Evolutionary conservation across 2,329 filamentous ascomycete genomes (phyloP).

Genomic region (Fusarium sp.): DNA sequence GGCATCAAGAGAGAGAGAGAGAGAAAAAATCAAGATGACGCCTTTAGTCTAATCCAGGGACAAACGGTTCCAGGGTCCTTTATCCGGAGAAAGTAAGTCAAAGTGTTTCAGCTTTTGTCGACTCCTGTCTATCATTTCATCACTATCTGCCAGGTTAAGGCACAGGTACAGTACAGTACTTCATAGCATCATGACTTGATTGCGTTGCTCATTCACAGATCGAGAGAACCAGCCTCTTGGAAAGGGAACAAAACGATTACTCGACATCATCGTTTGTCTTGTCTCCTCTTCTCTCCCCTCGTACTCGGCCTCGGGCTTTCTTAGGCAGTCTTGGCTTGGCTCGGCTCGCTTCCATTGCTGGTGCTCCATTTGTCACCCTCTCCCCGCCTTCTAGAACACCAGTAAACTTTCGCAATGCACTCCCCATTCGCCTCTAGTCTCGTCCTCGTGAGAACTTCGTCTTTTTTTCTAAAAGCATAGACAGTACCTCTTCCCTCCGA

Average conservation of each 20-base stretch:
- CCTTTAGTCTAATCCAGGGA: conserved; percentile 6
- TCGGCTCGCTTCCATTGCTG: not conserved
- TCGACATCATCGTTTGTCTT: not conserved
- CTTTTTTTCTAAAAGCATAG: not conserved
- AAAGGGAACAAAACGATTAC: not conserved
- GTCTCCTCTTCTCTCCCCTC: conserved; percentile 8
- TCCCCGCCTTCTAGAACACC: conserved; percentile 40
- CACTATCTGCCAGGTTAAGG: conserved; percentile 21
- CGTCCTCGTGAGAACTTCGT: conserved; percentile 19
- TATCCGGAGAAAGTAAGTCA: conserved; percentile 24
- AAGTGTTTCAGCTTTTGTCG: conserved; percentile 38
- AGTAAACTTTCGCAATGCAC: conserved; percentile 25
- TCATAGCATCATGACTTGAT: conserved; percentile 10
- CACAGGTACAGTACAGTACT: not conserved
- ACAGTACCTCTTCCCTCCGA: not conserved
- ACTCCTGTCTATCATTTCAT: conserved; percentile 44
- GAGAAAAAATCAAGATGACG: conserved; percentile 14
- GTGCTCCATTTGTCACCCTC: conserved; percentile 36
- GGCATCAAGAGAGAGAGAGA: conserved; percentile 3
- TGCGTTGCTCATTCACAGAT: conserved; percentile 5
- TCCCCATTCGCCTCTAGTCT: conserved; percentile 34
- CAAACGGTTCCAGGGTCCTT: conserved; percentile 9
- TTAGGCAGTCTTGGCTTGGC: not conserved
- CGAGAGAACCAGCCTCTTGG: conserved; percentile 16
- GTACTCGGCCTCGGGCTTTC: conserved; percentile 23